Conservation (phyloP, 1,139 yeast genomes). For the Pneumocystis sp. region DNA sequence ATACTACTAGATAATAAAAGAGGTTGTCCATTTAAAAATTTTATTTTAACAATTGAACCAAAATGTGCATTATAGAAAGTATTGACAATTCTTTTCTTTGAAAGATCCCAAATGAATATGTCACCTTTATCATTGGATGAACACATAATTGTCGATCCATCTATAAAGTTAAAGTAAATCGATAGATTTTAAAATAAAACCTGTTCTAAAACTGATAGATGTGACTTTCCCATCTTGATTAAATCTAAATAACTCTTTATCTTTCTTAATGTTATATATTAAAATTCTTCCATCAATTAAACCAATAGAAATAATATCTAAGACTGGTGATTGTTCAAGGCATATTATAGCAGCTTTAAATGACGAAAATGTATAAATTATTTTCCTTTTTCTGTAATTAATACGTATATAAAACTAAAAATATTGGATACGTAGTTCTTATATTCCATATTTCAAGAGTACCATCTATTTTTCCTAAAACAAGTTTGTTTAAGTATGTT, state of each 20-base stretch:
- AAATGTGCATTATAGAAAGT: constrained; percentile 57
- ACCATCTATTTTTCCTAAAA: constrained; percentile 33
- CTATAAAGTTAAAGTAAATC: constrained; percentile 21
- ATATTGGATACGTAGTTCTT: constrained; percentile 10
- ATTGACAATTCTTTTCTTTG: constrained; percentile 58
- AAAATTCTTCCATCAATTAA: constrained; percentile 51
- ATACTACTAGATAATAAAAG: constrained; percentile 83
- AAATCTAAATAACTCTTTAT: constrained; percentile 41
- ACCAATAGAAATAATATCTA: constrained; percentile 73
- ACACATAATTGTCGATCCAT: constrained; percentile 72
- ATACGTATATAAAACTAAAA: constrained; percentile 46
- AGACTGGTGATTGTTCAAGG: constrained; percentile 69
- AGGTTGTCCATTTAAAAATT: constrained; percentile 83
- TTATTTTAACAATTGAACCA: constrained; percentile 52
- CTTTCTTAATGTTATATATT: constrained; percentile 57
- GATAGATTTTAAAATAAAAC: not conserved
- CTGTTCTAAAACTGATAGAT: constrained; percentile 62
- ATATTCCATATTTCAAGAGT: constrained; percentile 26
- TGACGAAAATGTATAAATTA: constrained; percentile 42
- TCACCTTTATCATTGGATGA: constrained; percentile 73
- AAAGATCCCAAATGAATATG: constrained; percentile 68
- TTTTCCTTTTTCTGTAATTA: constrained; percentile 67
- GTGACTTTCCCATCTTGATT: constrained; percentile 48
- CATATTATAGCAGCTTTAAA: constrained; percentile 35
- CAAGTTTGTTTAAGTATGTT: constrained; percentile 79